Conservation (phyloP, 768 basidiomycete species). For the Tulasnella calospora region DNA sequence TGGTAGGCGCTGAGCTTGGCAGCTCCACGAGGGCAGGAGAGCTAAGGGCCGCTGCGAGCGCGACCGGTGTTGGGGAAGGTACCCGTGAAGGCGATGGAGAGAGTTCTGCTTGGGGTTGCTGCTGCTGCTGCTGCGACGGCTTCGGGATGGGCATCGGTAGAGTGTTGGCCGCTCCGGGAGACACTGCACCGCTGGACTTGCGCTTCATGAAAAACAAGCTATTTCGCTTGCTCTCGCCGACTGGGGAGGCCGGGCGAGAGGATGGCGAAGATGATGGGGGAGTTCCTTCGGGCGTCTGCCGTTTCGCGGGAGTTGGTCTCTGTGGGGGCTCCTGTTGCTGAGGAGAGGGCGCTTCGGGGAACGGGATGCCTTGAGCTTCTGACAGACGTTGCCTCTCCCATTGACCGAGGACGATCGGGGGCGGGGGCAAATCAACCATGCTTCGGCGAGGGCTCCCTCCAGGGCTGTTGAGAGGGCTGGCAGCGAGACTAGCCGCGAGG, state of each 20-base stretch:
- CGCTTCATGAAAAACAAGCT: not conserved
- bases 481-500: not conserved
- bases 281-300: not conserved
- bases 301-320: not conserved
- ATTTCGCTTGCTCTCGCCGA: not conserved
- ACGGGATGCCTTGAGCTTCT: not conserved
- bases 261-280: not conserved
- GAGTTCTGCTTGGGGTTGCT: not conserved
- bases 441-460: not conserved
- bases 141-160: not conserved
- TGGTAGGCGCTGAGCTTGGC: too few relatives aligned
- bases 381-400: slow-evolving; percentile 4
- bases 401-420: slow-evolving; percentile 10
- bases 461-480: not conserved
- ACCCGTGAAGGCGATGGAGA: not conserved
- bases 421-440: not conserved
- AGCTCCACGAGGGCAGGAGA: too few relatives aligned
- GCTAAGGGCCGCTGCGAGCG: not conserved
- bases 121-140: too few relatives aligned
- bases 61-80: not conserved
- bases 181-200: not conserved
- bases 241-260: not conserved
- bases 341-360: not conserved
- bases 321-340: not conserved
- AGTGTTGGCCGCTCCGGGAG: not conserved